A percentile compares a stretch with the other conserved stretches of the same genome.
These are phyloP conservation scores for Amniculicola lignicola DNA, from an alignment of 495 filamentous ascomycete species.

Conservation along the genomic window DNA sequence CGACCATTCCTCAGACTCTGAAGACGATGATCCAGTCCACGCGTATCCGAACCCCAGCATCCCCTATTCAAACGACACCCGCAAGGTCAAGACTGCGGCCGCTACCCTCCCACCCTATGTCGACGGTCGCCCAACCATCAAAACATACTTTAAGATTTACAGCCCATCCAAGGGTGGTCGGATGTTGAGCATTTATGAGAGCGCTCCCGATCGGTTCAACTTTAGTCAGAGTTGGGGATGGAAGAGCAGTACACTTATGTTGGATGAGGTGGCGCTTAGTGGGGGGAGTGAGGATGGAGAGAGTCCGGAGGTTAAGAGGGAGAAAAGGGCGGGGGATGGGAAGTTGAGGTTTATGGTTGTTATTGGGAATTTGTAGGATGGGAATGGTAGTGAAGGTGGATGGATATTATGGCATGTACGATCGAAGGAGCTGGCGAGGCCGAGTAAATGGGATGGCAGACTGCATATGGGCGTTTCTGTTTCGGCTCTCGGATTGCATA, in stretches of 20 bases:
- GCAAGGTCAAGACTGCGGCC: slow-evolving; percentile 22
- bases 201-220: slow-evolving; percentile 58
- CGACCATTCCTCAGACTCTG: slow-evolving; percentile 1
- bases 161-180: slow-evolving; percentile 55
- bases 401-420: background rate
- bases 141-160: slow-evolving; percentile 65
- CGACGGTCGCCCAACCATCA: slow-evolving; percentile 55
- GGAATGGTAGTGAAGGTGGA: background rate
- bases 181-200: slow-evolving; percentile 57
- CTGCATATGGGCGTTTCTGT: too few relatives aligned
- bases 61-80: background rate
- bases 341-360: slow-evolving; percentile 58
- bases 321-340: slow-evolving; percentile 43
- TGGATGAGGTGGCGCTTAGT: slow-evolving; percentile 49
- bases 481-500: too few relatives aligned
- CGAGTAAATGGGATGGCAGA: too few relatives aligned
- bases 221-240: slow-evolving; percentile 64
- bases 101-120: slow-evolving; percentile 53
- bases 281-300: slow-evolving; percentile 29
- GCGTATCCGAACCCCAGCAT: slow-evolving; percentile 21
- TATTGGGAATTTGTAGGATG: slow-evolving; percentile 46
- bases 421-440: too few relatives aligned
- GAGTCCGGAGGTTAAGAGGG: slow-evolving; percentile 35
- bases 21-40: slow-evolving; percentile 21
- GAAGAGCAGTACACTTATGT: slow-evolving; percentile 58